Base-by-base conservation (phyloP, 1,139 yeast species). In the Pichia sp. region DNA sequence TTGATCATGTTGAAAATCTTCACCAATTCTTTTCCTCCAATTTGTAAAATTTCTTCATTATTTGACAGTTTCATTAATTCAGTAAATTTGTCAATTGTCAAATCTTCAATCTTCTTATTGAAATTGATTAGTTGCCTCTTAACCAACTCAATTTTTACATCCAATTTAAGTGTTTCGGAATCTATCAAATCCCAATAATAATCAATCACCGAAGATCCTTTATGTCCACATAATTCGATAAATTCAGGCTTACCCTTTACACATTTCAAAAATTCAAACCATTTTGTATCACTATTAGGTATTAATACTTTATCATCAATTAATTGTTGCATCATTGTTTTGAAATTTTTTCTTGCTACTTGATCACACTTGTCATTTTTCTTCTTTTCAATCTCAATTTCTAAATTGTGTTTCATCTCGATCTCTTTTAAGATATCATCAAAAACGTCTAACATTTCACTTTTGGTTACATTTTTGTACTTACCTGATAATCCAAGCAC, bases 121-220 rank as follows among this genome's bases (percentile, higher is more conserved):
- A 32, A 20, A 35, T 74, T 77, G 1, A 72, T 64, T 27, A 85
- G 53, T 4, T 77, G 64, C 52, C 76, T 80, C 42, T 75, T 75
- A 1, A 81, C 76, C 43, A 82, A 63, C 48, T 83, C 88, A 48
- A 77, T 76, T 59, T 81, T 79, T 23, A 80, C 77, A 53, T 74
- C 76, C 41, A 85, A 60, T 3, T 72, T 61, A 50, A 81, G 77
- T 32, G 74, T 73, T 57, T 80, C 79, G 47, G 78, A 83, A 56
- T 85, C 90, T 2, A 84, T 74, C 0, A 76, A 62, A 62, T 90
- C 96, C 79, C 88, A 77, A 59, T 85, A 87, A 40, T 87, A 66
- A 52, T 89, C 96, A 35, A 84, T 61, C 0, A 96, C 85, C 1
- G 81, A 73, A 0, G 97, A 88, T 0, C 97, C 97, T 40, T 79